These are phyloP conservation scores for Tilletia caries DNA, from an alignment of 1,284 basidiomycete genomes.

Conservation along the genomic window DNA sequence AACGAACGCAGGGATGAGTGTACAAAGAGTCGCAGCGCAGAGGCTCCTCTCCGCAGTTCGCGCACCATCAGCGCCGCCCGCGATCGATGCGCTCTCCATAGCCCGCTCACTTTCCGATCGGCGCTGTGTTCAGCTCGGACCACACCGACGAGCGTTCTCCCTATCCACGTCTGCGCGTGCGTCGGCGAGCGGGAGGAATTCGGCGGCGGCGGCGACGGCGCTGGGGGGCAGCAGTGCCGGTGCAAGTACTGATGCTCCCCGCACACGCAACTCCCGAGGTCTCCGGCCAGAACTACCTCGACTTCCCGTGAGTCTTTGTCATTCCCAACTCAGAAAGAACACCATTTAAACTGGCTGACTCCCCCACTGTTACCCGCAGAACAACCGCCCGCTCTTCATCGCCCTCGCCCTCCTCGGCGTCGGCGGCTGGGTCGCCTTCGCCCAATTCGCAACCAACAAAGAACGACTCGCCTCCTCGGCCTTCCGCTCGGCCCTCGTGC, in stretches of 20 bases:
- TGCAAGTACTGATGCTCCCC: background rate
- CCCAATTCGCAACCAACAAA: constrained; percentile 43
- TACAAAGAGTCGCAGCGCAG: too few relatives aligned
- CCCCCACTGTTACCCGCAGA: background rate
- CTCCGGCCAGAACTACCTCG: background rate
- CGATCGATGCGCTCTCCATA: too few relatives aligned
- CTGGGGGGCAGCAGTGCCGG: background rate
- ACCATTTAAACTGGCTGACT: background rate
- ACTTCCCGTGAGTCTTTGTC: background rate
- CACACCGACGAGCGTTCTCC: too few relatives aligned
- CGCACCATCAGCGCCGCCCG: too few relatives aligned
- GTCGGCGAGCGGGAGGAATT: background rate
- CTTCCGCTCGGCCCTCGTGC: constrained; percentile 33
- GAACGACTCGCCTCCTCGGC: constrained; percentile 36
- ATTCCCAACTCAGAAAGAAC: too few relatives aligned
- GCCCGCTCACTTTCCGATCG: too few relatives aligned
- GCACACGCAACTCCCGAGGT: background rate
- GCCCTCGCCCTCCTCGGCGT: constrained; percentile 17
- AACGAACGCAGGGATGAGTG: too few relatives aligned
- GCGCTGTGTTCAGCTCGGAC: too few relatives aligned
- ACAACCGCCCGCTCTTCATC: constrained; percentile 15
- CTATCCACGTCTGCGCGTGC: background rate
- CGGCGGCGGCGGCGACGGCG: background rate
- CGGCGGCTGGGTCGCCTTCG: constrained; percentile 31
- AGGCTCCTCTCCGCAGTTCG: too few relatives aligned